phyloP scores from a whole-genome alignment of 257 asterid species.

The Nicotiana paniculata region DNA sequence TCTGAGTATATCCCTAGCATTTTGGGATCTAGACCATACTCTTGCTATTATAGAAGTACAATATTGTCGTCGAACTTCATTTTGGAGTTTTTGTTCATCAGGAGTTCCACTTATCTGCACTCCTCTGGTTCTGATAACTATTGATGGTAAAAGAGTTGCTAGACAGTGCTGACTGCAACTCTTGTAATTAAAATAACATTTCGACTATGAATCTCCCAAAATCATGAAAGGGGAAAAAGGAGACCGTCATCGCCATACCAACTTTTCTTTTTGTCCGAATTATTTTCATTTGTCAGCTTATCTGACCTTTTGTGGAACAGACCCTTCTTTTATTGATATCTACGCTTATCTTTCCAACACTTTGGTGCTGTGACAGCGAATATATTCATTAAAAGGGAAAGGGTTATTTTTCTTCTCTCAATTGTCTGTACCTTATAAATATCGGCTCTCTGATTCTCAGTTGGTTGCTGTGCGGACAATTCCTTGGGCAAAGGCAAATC shows the following conservation, averaged over 20 bases:
- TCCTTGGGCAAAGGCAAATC: constrained; percentile 89
- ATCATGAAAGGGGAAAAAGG: not conserved
- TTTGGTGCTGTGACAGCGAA: not conserved
- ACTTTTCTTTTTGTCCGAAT: not conserved
- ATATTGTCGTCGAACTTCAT: not conserved
- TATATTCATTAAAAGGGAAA: not conserved
- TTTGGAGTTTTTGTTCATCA: not conserved
- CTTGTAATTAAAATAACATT: not conserved
- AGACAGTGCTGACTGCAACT: not conserved
- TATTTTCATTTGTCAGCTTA: not conserved
- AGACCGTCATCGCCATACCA: not conserved
- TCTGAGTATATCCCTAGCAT: not conserved
- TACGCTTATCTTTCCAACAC: not conserved
- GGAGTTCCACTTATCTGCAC: not conserved
- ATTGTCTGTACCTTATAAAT: not conserved
- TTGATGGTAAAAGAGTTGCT: not conserved
- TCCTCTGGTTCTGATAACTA: not conserved
- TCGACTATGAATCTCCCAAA: not conserved
- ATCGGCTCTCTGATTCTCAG: constrained; percentile 27
- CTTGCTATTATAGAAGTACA: not conserved
- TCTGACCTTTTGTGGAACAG: not conserved
- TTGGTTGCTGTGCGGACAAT: constrained; percentile 53
- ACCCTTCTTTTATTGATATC: not conserved
- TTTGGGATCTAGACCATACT: not conserved
- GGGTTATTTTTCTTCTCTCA: not conserved